Percentiles rank a stretch among this genome's conserved stretches.
phyloP scores from a whole-genome alignment of 108 stramenopile genomes.

The Ochromonas danica region DNA sequence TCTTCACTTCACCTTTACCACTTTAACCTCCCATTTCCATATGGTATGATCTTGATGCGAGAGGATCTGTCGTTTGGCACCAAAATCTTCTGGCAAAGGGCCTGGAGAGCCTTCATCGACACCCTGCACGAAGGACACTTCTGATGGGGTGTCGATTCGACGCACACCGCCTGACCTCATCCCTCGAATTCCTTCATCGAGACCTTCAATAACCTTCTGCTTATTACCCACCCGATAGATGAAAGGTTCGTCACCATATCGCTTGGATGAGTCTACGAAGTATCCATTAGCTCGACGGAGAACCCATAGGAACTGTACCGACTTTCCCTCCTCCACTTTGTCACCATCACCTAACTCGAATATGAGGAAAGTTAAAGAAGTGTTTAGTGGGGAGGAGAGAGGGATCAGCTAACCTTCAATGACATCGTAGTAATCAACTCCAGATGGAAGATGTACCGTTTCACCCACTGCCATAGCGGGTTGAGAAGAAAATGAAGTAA shows the following conservation, averaged over 20 bases:
- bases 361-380: too few species aligned
- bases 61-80: neutral
- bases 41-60: neutral
- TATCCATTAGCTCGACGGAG: slow-evolving; percentile 28
- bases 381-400: too few species aligned
- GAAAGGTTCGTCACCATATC: neutral
- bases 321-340: neutral
- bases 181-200: slow-evolving; percentile 24
- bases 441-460: neutral
- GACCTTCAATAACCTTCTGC: neutral
- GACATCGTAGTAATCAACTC: neutral
- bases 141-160: neutral
- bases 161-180: slow-evolving; percentile 27
- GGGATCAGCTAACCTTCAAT: too few species aligned
- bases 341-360: too few species aligned
- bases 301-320: slow-evolving; percentile 21
- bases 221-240: neutral
- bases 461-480: too few species aligned
- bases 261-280: neutral
- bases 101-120: neutral
- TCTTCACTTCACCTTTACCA: neutral
- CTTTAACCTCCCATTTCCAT: neutral
- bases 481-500: too few species aligned
- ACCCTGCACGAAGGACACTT: neutral
- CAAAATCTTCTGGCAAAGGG: slow-evolving; percentile 26